Base-by-base conservation (phyloP, 768 basidiomycete genomes). In the Tylopilus subfusipes region DNA sequence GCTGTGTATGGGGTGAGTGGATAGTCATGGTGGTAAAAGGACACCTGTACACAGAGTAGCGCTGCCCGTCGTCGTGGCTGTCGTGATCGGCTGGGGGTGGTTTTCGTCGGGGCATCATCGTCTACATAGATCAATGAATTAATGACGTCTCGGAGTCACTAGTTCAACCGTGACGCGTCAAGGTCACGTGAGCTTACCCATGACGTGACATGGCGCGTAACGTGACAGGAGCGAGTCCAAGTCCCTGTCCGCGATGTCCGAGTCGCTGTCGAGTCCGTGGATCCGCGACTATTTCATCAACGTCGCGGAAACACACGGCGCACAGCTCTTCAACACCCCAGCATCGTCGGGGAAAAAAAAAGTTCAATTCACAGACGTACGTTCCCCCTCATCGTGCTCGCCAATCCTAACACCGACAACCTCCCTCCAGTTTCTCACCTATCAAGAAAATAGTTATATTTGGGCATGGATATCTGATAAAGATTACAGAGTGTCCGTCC, bases 391-490 rank as follows among this genome's bases (percentile, higher is more conserved):
- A 10, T 12, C 21, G 12, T 25, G 2, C 22, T 12, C 30, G 14
- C 40, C 29, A n/a, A 45, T 16, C 31, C 42, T 51, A 53, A 57
- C 42, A 19, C 38, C 51, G 54, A 56, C 40, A n/a, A 9, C n/a
- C 38, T 6, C 38, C 25, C 36, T 14, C 14, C 52, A 88, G 86
- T 82, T 86, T 58, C 67, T 88, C 24, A 83, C 82, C 8, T 81
- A 73, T 57, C 75, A 75, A 19, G 60, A 63, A 6, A 63, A 75
- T 33, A 73, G 77, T 42, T 71, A 75, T n/a, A 63, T 88, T 18
- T 90, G 88, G 87, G 86, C 80, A 1, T 69, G 72, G 42, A 65
- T 83, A 14, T 87, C 86, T 2, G 88, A 90, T 67, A 83, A 79
- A 62, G 55, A 71, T 2, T 61, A 78, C 53, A 59, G 56, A 14